These are phyloP conservation scores for Eucalyptus curtisii DNA, from an alignment of 345 rosid genomes.

Conservation along the genomic window DNA sequence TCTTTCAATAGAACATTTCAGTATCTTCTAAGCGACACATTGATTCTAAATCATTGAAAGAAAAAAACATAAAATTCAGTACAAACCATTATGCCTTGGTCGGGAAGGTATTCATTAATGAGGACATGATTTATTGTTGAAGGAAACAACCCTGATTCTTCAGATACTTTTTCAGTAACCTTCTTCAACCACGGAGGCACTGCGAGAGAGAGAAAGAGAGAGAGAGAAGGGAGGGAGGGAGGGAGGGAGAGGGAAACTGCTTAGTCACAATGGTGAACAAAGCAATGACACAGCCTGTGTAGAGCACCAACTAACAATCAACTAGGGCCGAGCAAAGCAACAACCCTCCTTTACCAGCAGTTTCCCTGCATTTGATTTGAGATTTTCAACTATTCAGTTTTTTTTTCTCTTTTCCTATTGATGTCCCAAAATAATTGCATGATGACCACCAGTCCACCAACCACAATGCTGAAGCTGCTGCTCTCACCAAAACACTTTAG, in stretches of 20 bases:
- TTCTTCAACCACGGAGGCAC: conserved; percentile 72
- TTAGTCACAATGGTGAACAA: not conserved
- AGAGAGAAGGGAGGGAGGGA: not conserved
- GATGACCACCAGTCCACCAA: not conserved
- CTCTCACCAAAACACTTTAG: not conserved
- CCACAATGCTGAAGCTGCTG: not conserved
- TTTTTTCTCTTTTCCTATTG: not conserved
- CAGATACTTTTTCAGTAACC: conserved; percentile 43
- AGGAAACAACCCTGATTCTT: conserved; percentile 61
- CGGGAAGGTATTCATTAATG: conserved; percentile 77
- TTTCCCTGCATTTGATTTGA: not conserved
- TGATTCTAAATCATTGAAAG: not conserved
- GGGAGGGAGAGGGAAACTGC: not conserved
- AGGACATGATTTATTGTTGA: conserved; percentile 80
- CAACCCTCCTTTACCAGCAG: not conserved
- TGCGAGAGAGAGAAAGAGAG: conserved; percentile 13
- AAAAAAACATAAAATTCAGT: not conserved
- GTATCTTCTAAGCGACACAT: not conserved
- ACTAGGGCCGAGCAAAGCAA: not conserved
- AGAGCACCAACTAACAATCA: not conserved
- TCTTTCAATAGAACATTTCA: not conserved
- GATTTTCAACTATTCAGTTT: not conserved
- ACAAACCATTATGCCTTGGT: conserved; percentile 84
- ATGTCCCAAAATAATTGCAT: not conserved
- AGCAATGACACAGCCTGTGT: not conserved